Evolutionary conservation across 139 green algal genomes (phyloP), one percentile per base, ranked within the genome.

Genomic region (Protoeuglena noctilucae): DNA sequence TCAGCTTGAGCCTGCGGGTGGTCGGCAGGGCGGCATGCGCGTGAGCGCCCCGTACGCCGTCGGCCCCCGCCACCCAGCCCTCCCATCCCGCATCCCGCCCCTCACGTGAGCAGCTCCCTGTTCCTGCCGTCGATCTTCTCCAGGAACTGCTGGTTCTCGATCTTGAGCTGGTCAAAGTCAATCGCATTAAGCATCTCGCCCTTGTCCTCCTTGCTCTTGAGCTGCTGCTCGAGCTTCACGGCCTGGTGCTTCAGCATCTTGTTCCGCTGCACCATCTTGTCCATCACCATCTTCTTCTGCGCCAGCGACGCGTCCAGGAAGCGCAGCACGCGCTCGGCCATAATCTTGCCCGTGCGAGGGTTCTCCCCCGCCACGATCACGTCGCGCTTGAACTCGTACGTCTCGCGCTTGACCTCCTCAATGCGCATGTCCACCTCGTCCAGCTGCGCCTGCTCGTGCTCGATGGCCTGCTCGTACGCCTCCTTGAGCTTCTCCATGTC

Each of bases 81-180:
- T n/a, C n/a, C n/a, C n/a, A n/a, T n/a, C n/a, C n/a, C n/a, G n/a
- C n/a, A n/a, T n/a, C n/a, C n/a, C n/a, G n/a, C n/a, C n/a, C n/a
- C n/a, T n/a, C n/a, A n/a, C n/a, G n/a, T n/a, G 31, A 89, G 63
- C 52, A 93, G 75, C 64, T 89, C 83, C 39, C 65, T 80, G 70
- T 89, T 93, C 25, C 79, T 72, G 57, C 81, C 75, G 64, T 89
- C 78, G 26, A 89, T 85, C 21, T 68, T 73, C 69, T 84, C 75
- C 67, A 88, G 64, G 62, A 85, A 84, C 66, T 89, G 81, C 67
- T 88, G 76, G 65, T 89, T 87, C 58, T 94, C 80, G 47, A 94
- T 94, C 64, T 89, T 90, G 4, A 93, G 73, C 68, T 89, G 79
- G 57, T 94, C 84, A 65, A 94, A 93, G 69, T 94, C 84, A 0